phyloP scores from a whole-genome alignment of 345 rosid species.

The Punica granatum region DNA sequence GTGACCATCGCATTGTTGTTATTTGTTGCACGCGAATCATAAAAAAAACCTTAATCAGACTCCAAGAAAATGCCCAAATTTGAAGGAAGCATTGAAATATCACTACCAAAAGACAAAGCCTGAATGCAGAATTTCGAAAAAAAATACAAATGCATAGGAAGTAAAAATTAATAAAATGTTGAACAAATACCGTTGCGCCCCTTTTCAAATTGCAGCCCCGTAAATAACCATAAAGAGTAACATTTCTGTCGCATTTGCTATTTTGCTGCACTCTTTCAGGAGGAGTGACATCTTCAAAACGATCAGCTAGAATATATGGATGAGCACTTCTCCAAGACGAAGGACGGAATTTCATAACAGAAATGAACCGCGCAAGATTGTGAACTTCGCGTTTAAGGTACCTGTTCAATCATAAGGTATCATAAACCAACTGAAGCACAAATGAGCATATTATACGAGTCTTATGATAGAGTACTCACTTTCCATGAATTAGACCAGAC shows the following conservation, averaged over 20 bases:
- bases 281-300: slow-evolving; percentile 92
- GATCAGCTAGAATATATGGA: slow-evolving; percentile 86
- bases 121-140: neutral
- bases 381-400: slow-evolving; percentile 69
- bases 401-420: slow-evolving; percentile 29
- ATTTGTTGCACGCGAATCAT: neutral
- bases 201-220: slow-evolving; percentile 92
- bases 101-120: neutral
- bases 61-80: neutral
- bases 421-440: neutral
- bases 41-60: neutral
- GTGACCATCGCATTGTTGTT: neutral
- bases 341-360: slow-evolving; percentile 70
- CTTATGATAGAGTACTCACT: slow-evolving; percentile 37
- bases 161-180: slow-evolving; percentile 1
- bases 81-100: neutral
- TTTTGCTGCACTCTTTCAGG: slow-evolving; percentile 59
- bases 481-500: slow-evolving; percentile 84
- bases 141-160: neutral
- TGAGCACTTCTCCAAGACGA: slow-evolving; percentile 86
- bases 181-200: slow-evolving; percentile 61
- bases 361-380: slow-evolving; percentile 79
- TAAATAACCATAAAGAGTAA: slow-evolving; percentile 82
- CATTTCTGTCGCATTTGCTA: slow-evolving; percentile 78
- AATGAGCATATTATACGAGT: neutral